Evolutionary conservation across 768 basidiomycete species (phyloP), one percentile per base, ranked within the genome.

Genomic region (Boletus subparvulus): DNA sequence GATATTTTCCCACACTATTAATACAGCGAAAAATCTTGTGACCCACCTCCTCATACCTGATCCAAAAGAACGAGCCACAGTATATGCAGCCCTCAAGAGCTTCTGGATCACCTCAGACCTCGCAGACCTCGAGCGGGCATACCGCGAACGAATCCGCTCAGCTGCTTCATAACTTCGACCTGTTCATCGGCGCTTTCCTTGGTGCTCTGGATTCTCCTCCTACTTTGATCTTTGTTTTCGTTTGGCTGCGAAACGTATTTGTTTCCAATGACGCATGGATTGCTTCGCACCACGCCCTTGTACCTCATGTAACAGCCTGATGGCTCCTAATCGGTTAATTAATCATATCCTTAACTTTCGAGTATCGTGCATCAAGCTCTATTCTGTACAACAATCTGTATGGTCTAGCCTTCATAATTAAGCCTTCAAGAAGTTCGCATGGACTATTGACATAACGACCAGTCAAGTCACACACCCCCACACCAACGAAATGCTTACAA

Each of bases 381-480:
- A 54, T 57, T 47, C 36, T 24, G 36, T 62, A 50, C 51, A 47
- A 53, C 49, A 30, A 37, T 45, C 19, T 40, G 42, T 37, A 19
- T 50, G n/a, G 24, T 39, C 28, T 41, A 42, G 47, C 32, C 39
- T 53, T 43, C 52, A 28, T 6, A 52, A 59, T 55, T 63, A 90
- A 19, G 86, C 87, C 66, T 92, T 92, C 61, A 98, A 77, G 73
- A 88, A 88, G 67, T 90, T 87, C 26, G 93, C 92, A 61, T 98
- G 95, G 78, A 88, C 96, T 86, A 64, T 58, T 56, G 41, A 55
- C 10, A 26, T 7, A 36, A 61, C 26, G 28, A 61, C 9, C 50
- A 59, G 26, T 65, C 58, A 49, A 69, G 13, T 10, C 36, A 37
- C 14, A 11, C 36, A 9, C 53, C 19, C 7, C 33, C 52, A 59